Base-by-base conservation (phyloP, 2,329 filamentous ascomycete species). In the Fusarium paranaense region DNA sequence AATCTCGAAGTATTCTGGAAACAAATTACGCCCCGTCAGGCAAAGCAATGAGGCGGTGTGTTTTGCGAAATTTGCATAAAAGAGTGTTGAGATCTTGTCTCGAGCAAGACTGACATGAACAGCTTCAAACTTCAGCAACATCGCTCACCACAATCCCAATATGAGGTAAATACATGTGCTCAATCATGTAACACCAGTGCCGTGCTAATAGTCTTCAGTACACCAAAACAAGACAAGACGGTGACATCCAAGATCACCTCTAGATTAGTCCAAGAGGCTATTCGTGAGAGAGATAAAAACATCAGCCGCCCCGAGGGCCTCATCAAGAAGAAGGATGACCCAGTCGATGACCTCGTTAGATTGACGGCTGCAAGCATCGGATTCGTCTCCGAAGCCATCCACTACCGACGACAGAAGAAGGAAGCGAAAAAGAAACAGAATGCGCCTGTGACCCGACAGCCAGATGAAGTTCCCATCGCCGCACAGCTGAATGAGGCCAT, bases 331-430 rank as follows among this genome's bases (percentile, higher is more conserved):
- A 58, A 58, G 33, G 54, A 58, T 2, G 54, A 58, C 2, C 54
- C 45, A 10, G 47, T 66, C 9, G 57, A 58, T 13, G 40, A 35
- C 4, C 32, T 69, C 4, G 58, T 69, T 20, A 66, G 63, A n/a
- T 20, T 54, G 16, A 35, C 40, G 35, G 62, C 67, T 8, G 63
- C 67, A n/a, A 40, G 56, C 38, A 35, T 69, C 16, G 67, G 67
- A 1, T 66, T 69, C 7, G 42, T 66, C 18, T 66, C 63, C 1
- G 67, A 69, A 25, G 63, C 58, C 30, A 35, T 56, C 6, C 50
- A 66, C 5, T 57, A 66, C 30, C 57, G 50, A 10, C 62, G 37
- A 32, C 63, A 66, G 22, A 66, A 47, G 25, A 69, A 66, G 22
- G 47, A 35, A 18, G n/a, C 6, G 27, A 35, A 52, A 25, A 50